Conservation (phyloP, 2,329 filamentous ascomycete species). For the Aschersonia sp. region DNA sequence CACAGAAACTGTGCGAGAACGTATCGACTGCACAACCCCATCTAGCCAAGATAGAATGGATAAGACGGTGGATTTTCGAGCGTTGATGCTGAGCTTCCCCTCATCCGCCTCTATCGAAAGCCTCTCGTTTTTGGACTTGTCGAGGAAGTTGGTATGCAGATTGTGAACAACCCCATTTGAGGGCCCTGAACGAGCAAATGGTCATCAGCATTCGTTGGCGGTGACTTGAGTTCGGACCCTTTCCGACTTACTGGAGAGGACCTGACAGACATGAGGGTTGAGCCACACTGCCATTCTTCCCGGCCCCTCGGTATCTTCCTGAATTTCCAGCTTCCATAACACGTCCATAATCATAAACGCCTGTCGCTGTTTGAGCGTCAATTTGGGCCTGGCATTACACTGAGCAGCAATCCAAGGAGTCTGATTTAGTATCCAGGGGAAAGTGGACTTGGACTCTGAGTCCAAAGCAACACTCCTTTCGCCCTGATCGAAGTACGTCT, state of each 20-base stretch:
- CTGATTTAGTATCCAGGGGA: slow-evolving; percentile 26
- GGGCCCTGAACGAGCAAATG: slow-evolving; percentile 4
- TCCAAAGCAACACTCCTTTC: background rate
- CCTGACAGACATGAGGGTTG: slow-evolving; percentile 22
- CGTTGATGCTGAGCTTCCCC: slow-evolving; percentile 14
- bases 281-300: slow-evolving; percentile 27
- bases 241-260: slow-evolving; percentile 25
- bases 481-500: slow-evolving; percentile 20
- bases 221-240: slow-evolving; percentile 8
- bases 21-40: slow-evolving; percentile 12
- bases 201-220: background rate
- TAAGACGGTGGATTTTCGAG: slow-evolving; percentile 14
- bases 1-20: slow-evolving; percentile 12
- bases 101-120: slow-evolving; percentile 9
- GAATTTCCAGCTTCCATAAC: slow-evolving; percentile 34
- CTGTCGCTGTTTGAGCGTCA: slow-evolving; percentile 23
- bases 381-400: slow-evolving; percentile 4
- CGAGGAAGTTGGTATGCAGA: slow-evolving; percentile 16
- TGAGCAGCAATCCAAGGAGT: slow-evolving; percentile 26
- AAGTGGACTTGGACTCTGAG: slow-evolving; percentile 5
- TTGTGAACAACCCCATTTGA: slow-evolving; percentile 11
- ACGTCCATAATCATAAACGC: slow-evolving; percentile 28
- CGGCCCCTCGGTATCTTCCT: slow-evolving; percentile 26
- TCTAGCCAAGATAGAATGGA: slow-evolving; percentile 22
- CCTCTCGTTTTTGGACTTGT: slow-evolving; percentile 15